Evolutionary conservation across 495 filamentous ascomycete species (phyloP), one percentile per base, ranked within the genome.

Genomic region (Stereocaulon alpinum): DNA sequence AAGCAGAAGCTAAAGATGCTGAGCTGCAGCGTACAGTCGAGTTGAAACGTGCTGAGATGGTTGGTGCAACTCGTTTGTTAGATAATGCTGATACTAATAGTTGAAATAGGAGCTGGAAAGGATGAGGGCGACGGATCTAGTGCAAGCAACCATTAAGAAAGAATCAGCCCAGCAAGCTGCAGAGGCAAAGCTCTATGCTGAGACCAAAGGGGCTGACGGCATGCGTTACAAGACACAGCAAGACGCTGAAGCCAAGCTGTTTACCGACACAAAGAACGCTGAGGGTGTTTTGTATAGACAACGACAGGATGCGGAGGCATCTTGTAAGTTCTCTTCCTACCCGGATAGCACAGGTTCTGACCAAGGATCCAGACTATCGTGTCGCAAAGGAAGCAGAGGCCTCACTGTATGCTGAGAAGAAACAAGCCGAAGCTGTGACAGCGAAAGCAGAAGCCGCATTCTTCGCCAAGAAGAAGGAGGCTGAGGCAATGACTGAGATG

Each of bases 1-100:
- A 80, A 43, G 83, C 84, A 0, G 87, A 93, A 69, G 74, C 78
- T 40, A 77, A 77, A 61, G 87, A 93, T 70, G 84, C 87, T 40
- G 87, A 91, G 62, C 72, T 93, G 55, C 84, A 86, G 73, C 84
- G 81, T 49, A 78, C 82, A 24, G 87, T 93, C 62, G 79, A 91
- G 70, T 69, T 78, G 55, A 87, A 86, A 76, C 81, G 86, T 52
- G 88, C 86, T 4, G 77, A 82, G 29, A 90, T 87, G 66, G 49
- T 52, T n/a, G 15, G 17, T 17, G 27, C 27, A 37, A 4, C 27
- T n/a, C 22, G 12, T 18, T 29, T 32, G 49, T n/a, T 32, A 22
- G 15, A 30, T 22, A n/a, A n/a, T 30, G 12, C 34, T 12, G 18
- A 10, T 6, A 32, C 49, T 52, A 52, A 52, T 32, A 11, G 18